Evolutionary conservation across 768 basidiomycete genomes (phyloP), one percentile per base, ranked within the genome.

Genomic region (Trametes cubensis): DNA sequence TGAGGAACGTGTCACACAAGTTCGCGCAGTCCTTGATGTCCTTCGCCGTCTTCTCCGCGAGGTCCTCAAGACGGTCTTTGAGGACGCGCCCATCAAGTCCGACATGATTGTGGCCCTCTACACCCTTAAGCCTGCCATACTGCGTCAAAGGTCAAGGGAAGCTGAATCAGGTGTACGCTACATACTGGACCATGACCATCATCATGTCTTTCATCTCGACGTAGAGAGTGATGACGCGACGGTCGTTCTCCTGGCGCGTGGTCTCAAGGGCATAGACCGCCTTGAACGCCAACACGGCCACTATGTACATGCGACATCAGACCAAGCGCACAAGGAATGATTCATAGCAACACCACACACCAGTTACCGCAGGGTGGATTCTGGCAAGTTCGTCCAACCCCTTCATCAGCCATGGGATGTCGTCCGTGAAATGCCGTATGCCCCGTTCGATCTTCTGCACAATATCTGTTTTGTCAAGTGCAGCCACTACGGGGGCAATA

Each of bases 121-220:
- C 39, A 6, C 48, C 38, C 34, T 51, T 52, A 17, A 54, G 20
- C 13, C 59, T 60, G 21, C 4, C 2, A 14, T n/a, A 47, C 46
- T 10, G 13, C 5, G 30, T 4, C 34, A 47, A 11, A 25, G 20
- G 13, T 25, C 42, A 44, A 2, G 2, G n/a, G 20, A 25, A 7
- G 23, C 11, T n/a, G 46, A 6, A 25, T 47, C 6, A 47, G 46
- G 14, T 25, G 46, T 14, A 21, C 14, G n/a, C 10, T 5, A 61
- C 80, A 8, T 58, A 80, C 81, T 81, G 76, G 20, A 81, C 74
- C 23, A 84, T 76, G 1, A 75, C 73, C 15, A 68, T 58, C 77
- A 85, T 81, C 73, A 81, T 75, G 42, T 82, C 76, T 62, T 77
- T 78, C 82, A 85, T 85, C 61, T 57, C 46, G 38, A 57, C 45